A percentile compares a stretch with the other conserved stretches of the same genome.
These are phyloP conservation scores for Umbelopsis ramanniana DNA, from an alignment of 192 early-diverging fungal species.

Conservation along the genomic window DNA sequence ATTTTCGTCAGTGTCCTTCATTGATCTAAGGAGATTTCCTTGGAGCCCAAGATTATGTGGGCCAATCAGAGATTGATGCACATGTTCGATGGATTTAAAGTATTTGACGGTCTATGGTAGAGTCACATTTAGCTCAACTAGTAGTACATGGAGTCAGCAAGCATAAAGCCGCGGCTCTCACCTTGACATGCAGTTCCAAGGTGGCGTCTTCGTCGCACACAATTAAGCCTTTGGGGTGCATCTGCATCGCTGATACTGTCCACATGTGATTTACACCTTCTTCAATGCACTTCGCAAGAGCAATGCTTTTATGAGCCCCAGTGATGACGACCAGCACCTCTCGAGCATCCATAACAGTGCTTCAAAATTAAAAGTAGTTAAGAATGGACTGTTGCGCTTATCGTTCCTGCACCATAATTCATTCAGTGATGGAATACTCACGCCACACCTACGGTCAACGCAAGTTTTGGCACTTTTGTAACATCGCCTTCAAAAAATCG, in stretches of 20 bases:
- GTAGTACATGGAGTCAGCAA: background rate
- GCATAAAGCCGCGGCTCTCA: background rate
- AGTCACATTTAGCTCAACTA: background rate
- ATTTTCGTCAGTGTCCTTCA: conserved; percentile 37
- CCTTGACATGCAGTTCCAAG: conserved; percentile 86
- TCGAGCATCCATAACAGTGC: conserved; percentile 86
- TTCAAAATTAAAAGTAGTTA: conserved; percentile 22
- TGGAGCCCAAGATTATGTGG: conserved; percentile 74
- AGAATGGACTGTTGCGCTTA: no score
- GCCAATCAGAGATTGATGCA: conserved; percentile 75
- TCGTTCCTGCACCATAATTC: no score
- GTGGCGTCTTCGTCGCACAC: conserved; percentile 91
- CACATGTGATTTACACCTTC: conserved; percentile 90
- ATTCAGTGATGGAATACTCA: conserved; percentile 33
- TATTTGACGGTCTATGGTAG: conserved; percentile 83
- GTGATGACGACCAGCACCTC: conserved; percentile 87
- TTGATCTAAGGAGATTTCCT: conserved; percentile 48
- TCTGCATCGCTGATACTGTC: conserved; percentile 86
- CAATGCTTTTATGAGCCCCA: conserved; percentile 76
- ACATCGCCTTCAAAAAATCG: conserved; percentile 87
- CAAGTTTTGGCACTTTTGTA: conserved; percentile 82
- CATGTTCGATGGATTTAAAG: conserved; percentile 88
- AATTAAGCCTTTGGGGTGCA: conserved; percentile 81
- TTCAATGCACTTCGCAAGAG: conserved; percentile 37
- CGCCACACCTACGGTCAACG: conserved; percentile 86